Percentiles rank a stretch among this genome's conserved stretches.
Evolutionary conservation across 176 grass and related monocot species (phyloP).

Genomic region (Oryza officinalis): DNA sequence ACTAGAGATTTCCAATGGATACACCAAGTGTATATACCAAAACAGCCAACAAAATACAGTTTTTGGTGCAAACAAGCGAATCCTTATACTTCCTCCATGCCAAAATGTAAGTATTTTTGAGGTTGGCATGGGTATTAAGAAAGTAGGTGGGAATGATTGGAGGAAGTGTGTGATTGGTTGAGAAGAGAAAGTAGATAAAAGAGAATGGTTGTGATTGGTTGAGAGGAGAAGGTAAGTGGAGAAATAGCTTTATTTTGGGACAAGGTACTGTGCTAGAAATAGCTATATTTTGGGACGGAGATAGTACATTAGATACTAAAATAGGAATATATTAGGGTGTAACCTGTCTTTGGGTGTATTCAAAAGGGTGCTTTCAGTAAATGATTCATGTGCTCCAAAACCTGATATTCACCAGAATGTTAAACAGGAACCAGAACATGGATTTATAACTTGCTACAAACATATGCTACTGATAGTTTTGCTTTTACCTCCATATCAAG

Average conservation of each 20-base stretch:
- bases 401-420: conserved; percentile 45
- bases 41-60: neutral
- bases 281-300: too few relatives aligned
- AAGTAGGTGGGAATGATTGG: too few relatives aligned
- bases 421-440: conserved; percentile 22
- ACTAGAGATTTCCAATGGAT: conserved; percentile 14
- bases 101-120: too few relatives aligned
- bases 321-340: neutral
- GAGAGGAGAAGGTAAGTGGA: too few relatives aligned
- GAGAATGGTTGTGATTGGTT: too few relatives aligned
- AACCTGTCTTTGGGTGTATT: conserved; percentile 92
- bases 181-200: too few relatives aligned
- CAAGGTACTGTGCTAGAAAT: too few relatives aligned
- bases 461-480: neutral
- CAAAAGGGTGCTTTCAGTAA: conserved; percentile 96
- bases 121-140: too few relatives aligned
- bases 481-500: conserved; percentile 86
- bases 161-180: too few relatives aligned
- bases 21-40: neutral
- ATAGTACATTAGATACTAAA: neutral
- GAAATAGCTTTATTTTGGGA: too few relatives aligned
- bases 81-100: neutral
- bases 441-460: neutral
- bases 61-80: neutral
- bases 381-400: conserved; percentile 97